Base-by-base conservation (phyloP, 73 alveolate genomes). In the Breviolum minutum region DNA sequence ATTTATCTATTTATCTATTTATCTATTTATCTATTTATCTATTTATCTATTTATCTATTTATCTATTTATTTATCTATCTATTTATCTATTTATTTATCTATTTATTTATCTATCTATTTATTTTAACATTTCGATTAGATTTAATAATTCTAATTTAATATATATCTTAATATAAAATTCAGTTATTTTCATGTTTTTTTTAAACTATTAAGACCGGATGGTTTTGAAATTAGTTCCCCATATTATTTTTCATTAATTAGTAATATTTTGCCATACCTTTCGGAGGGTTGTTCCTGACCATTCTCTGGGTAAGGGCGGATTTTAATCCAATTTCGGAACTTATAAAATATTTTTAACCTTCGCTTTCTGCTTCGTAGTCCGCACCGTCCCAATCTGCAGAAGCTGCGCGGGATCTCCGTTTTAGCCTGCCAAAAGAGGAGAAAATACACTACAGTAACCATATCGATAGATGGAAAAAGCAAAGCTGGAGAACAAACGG, bases 351-450 rank as follows among this genome's bases (percentile, higher is more conserved):
- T 71, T n/a, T 80, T 32, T 62, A 54, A 6, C 92, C 92, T 48
- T 83, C 92, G 62, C 92, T 83, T 60, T 83, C 92, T 83, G 92
- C 92, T 83, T 83, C 92, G 92, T 83, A 83, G 71, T 83, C 92
- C 7, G 92, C 92, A 80, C 62, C 92, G 62, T 83, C 92, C 73
- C 48, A 48, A 61, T 83, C 29, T 62, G 60, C 76, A 24, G 92
- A 61, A 24, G 61, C 92, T 83, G 92, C 54, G 10, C 92, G 73
- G 27, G 92, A 83, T 62, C 92, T 83, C 73, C 92, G 48, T 74
- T 83, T 83, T 7, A 83, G 60, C 92, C 92, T 83, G 0, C 5
- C 54, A 40, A 40, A 40, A 40, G 54, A 40, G 54, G 54, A 40
- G 54, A 40, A 40, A 40, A 40, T 40, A 40, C 60, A 81, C 26